Base-by-base conservation (phyloP, 2,329 filamentous ascomycete genomes). In the Pyricularia sp. region DNA sequence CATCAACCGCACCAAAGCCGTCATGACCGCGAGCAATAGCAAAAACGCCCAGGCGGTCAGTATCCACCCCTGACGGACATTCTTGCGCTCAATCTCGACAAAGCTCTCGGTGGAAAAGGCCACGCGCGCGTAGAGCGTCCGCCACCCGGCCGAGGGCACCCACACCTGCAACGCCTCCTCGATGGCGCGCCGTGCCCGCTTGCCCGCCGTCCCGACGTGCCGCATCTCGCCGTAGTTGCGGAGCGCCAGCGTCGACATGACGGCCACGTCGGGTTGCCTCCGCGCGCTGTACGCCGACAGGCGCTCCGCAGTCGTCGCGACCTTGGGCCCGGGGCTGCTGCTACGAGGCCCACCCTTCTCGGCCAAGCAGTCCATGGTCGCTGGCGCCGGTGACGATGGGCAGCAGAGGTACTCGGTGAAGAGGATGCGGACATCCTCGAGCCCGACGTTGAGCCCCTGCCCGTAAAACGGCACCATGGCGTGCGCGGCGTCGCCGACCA, bases 391-490 rank as follows among this genome's bases (percentile, higher is more conserved):
- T 12, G 33, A 36, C 12, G 33, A 36, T 2, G 33, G 33, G 33
- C 33, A 36, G 33, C 72, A 87, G 78, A 97, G 93, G 1, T 98
- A 83, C 63, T 91, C 84, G 0, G 89, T 87, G 79, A 97, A 99
- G 0, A 99, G 86, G 4, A 97, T 89, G 9, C 91, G 89, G 12
- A 99, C 93, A 74, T 97, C 94, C 80, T 99, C 95, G 61, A 99
- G 87, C 0, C 95, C 95, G 0, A 94, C 91, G 76, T 99, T 99
- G 89, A 99, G 96, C 58, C 95, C 95, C 78, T 99, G 95, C 0
- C 95, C 95, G 78, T 98, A 99, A 79, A 99, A 99, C 0, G 95
- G 95, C 0, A 99, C 93, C 90, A 99, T 97, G 69, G 95, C 95
- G 77, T 99, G 95, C 0, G 95, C 94, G 7, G 95, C 93, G 77